Base-by-base conservation (phyloP, 768 basidiomycete species). In the Trametes cubensis region DNA sequence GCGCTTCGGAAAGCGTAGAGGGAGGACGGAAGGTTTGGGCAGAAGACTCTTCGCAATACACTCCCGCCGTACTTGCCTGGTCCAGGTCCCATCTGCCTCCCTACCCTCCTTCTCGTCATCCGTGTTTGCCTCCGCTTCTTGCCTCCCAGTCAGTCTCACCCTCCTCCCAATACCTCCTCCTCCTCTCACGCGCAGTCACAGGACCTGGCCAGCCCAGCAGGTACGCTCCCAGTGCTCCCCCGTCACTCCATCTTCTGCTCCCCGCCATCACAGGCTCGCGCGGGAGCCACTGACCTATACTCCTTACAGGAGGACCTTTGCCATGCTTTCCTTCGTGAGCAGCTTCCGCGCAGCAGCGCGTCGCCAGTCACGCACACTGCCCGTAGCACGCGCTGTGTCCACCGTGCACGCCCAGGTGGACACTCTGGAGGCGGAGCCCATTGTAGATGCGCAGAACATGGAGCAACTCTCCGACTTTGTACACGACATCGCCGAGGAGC, bases 321-420 rank as follows among this genome's bases (percentile, higher is more conserved):
- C 28, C 39, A 66, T 66, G 66, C 25, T 61, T 23, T 57, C 65
- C 47, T 21, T 66, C 45, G 30, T 50, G 7, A 51, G 45, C 60
- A 45, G 53, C 34, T 56, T 67, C 51, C 66, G 63, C 60, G 40
- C 56, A 25, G 58, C 40, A 8, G 56, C 55, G 53, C 62, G 63
- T 39, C 60, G 51, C 60, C 54, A 61, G 47, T 11, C 59, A 13
- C 39, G 17, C 18, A 56, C 25, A 6, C 18, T 42, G n/a, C 49
- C 54, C 2, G 54, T 49, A 8, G 47, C 56, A 4, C 62, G 62
- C 21, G 51, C 62, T 10, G 23, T 59, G 13, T 58, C 57, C 6
- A 54, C 52, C 25, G 21, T 4, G 14, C 28, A 55, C 6, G 45
- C 39, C 17, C 34, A 18, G 30, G 5, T 50, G 28, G 6, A 11